Evolutionary conservation across 345 rosid genomes (phyloP).

Genomic region (Trapa bicornis): DNA sequence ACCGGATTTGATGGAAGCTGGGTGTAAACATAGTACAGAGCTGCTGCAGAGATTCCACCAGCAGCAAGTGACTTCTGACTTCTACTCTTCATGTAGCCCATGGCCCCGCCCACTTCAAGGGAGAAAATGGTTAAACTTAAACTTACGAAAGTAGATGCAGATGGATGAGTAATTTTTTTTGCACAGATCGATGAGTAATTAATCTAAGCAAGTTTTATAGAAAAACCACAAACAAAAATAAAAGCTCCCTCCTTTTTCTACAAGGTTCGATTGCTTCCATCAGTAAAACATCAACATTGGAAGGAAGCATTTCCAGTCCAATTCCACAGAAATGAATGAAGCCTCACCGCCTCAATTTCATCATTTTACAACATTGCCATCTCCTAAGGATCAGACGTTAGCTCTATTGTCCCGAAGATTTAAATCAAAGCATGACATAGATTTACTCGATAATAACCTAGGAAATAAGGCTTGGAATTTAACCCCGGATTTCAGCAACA

Average conservation of each 20-base stretch:
- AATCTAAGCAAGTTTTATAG: not conserved
- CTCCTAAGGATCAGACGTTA: not conserved
- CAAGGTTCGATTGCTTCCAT: not conserved
- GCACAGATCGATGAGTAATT: not conserved
- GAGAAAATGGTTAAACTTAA: not conserved
- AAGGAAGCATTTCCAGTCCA: not conserved
- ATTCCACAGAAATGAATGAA: not conserved
- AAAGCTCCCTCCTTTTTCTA: not conserved
- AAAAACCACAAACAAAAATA: not conserved
- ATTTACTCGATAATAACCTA: not conserved
- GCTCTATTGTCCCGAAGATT: not conserved
- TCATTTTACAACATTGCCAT: not conserved
- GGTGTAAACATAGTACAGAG: slow-evolving; percentile 50
- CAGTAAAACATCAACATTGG: not conserved
- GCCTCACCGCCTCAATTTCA: not conserved
- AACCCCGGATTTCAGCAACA: not conserved
- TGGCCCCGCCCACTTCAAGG: slow-evolving; percentile 42
- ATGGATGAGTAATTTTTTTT: not conserved
- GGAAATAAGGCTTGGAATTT: not conserved
- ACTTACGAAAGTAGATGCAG: not conserved
- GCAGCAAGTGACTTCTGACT: slow-evolving; percentile 75
- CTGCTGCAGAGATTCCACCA: slow-evolving; percentile 64
- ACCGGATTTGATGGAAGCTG: slow-evolving; percentile 68
- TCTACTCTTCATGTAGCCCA: slow-evolving; percentile 79
- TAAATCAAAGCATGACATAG: not conserved